Evolutionary conservation across 2,329 filamentous ascomycete species (phyloP), one percentile per base, ranked within the genome.

Genomic region (Orbilia javanica): DNA sequence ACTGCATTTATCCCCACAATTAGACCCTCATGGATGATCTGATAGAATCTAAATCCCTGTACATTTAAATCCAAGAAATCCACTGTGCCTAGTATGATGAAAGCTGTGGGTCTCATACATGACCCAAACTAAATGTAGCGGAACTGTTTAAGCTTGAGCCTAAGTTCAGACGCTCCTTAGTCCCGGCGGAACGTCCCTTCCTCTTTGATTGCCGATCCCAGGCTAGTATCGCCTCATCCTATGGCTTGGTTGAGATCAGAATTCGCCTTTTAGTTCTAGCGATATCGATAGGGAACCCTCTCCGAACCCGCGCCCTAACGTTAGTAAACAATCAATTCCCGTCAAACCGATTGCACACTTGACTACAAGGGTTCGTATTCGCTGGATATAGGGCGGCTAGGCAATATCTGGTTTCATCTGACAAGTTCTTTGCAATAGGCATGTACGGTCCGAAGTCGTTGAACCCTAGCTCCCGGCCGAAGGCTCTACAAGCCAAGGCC

Each of bases 171-270:
- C 50, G 60, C 63, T 60, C 50, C 11, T 65, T 64, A 53, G 25
- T 69, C 48, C 64, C 72, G 65, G 15, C 72, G 72, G 72, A 69
- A 76, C 72, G 64, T 57, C 39, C 64, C 72, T 75, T 46, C 55
- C 31, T n/a, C n/a, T 69, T 50, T 57, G 27, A 31, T 44, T 69
- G 53, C 72, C 65, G 65, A 57, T 69, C 64, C 64, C 36, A 22
- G 52, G 48, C 39, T 20, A 73, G 42, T 39, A 53, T 48, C 72
- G 65, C 72, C 72, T 67, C 31, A 67, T 63, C 44, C 46, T 2
- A 67, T 39, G 57, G 68, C 27, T 48, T 27, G 44, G 18, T 63
- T 68, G 53, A 68, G 48, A 53, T 44, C 31, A 64, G 27, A 27
- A 20, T 29, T 36, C 20, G 42, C 18, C 39, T 11, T 39, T n/a